phyloP scores from a whole-genome alignment of 257 asterid species.

The Capsicum pubescens region DNA sequence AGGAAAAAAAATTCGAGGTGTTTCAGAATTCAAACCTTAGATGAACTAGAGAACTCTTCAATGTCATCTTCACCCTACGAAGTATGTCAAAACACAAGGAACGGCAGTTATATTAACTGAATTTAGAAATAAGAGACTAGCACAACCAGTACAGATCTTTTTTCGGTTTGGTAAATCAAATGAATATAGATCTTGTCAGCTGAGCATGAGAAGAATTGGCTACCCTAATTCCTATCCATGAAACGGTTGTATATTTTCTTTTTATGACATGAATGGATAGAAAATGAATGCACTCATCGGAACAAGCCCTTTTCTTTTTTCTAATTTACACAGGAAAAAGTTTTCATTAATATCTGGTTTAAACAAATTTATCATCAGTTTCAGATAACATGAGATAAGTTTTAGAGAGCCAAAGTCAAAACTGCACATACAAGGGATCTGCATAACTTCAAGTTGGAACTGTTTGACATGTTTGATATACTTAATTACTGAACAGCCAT shows the following conservation, averaged over 20 bases:
- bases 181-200: not conserved
- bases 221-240: not conserved
- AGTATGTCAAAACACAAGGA: slow-evolving; percentile 22
- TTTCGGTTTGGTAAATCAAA: slow-evolving; percentile 13
- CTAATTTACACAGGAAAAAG: not conserved
- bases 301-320: not conserved
- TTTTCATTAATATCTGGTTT: not conserved
- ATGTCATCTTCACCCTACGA: slow-evolving; percentile 63
- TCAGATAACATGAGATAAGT: not conserved
- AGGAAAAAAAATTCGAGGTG: slow-evolving; percentile 21
- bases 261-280: not conserved
- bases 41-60: slow-evolving; percentile 65
- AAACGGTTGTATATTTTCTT: not conserved
- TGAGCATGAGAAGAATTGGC: not conserved
- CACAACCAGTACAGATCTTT: not conserved
- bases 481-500: not conserved
- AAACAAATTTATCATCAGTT: not conserved
- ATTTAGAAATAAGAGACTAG: not conserved
- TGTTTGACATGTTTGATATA: not conserved
- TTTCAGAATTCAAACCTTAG: slow-evolving; percentile 50
- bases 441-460: not conserved
- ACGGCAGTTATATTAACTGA: slow-evolving; percentile 3
- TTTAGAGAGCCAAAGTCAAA: slow-evolving; percentile 11
- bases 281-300: not conserved
- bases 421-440: slow-evolving; percentile 17